Evolutionary conservation across 2,329 filamentous ascomycete genomes (phyloP).

Genomic region (Tolypocladium ovalisporum): DNA sequence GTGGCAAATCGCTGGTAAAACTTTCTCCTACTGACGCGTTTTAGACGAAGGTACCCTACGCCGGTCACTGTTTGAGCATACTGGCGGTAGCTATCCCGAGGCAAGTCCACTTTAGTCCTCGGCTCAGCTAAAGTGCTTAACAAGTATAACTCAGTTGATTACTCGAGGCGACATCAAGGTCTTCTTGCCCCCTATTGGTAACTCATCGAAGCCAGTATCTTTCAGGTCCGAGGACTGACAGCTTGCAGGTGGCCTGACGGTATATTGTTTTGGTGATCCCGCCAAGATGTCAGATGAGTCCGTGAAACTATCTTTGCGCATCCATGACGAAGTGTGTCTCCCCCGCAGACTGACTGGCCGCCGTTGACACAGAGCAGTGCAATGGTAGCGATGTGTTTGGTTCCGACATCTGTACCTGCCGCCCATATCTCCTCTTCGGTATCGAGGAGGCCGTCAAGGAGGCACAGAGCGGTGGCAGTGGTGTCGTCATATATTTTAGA

Average conservation of each 20-base stretch:
- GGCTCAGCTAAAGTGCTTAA: slow-evolving; percentile 9
- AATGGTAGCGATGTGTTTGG: slow-evolving; percentile 97
- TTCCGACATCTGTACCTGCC: slow-evolving; percentile 94
- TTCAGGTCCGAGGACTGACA: not conserved
- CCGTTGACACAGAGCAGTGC: slow-evolving; percentile 38
- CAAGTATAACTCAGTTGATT: slow-evolving; percentile 50
- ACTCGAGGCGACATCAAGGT: slow-evolving; percentile 90
- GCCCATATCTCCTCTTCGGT: slow-evolving; percentile 91
- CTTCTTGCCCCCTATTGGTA: slow-evolving; percentile 86
- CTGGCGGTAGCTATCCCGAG: slow-evolving; percentile 91
- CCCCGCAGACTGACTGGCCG: not conserved
- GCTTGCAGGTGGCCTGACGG: slow-evolving; percentile 63
- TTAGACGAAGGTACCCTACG: slow-evolving; percentile 76
- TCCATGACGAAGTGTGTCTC: slow-evolving; percentile 53
- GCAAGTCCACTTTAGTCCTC: slow-evolving; percentile 17
- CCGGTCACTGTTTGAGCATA: slow-evolving; percentile 85
- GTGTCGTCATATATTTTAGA: slow-evolving; percentile 96
- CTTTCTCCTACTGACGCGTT: slow-evolving; percentile 12
- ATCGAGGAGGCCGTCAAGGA: slow-evolving; percentile 97
- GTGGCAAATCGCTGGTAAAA: slow-evolving; percentile 8
- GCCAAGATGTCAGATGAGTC: slow-evolving; percentile 87
- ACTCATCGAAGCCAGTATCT: slow-evolving; percentile 3
- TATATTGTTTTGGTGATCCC: slow-evolving; percentile 94
- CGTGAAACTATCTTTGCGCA: slow-evolving; percentile 67
- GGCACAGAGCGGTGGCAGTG: slow-evolving; percentile 85